Evolutionary conservation across 208 protist genomes (phyloP), one percentile per base, ranked within the genome.

Genomic region (Wallacemonas sp.): DNA sequence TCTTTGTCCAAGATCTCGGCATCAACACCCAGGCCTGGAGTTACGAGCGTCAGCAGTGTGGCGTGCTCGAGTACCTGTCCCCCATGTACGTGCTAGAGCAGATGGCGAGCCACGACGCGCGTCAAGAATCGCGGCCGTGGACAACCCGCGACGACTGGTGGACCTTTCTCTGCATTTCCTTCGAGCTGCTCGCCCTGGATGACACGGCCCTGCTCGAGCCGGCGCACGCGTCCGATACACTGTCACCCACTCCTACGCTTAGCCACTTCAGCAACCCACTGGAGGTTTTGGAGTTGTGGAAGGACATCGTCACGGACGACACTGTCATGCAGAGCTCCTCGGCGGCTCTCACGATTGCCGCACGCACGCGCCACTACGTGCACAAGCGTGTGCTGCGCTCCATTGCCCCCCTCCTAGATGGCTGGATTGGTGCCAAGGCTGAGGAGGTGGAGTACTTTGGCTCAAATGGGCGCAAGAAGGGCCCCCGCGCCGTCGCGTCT

Each of bases 1-100:
- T 95, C 17, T 84, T 91, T 47, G 70, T 92, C 58, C 74, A 75
- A 17, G 77, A 80, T 38, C 59, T 92, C 28, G 86, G 86, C 45
- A 70, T 93, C 59, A 80, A 84, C 58, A 80, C 84, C 26, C 45
- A 72, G 46, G 74, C 84, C 5, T 95, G 86, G 86, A 68, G 76
- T 49, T 95, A 90, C 71, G 83, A 91, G 67, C 80, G 86, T 14
- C 90, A 95, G 74, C 90, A 95, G 75, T 86, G 79, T 53, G 86
- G 90, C 54, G 83, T 91, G 30, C 62, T 95, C 12, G 86, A 95
- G 81, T 95, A 93, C 66, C 61, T 95, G 24, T 61, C 90, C 0
- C 86, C 84, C 14, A 24, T 75, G 21, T 91, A 91, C 75, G 59
- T 93, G n/a, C 72, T 92, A n/a, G 72, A 76, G 49, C 67, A 78